Evolutionary conservation across 768 basidiomycete species (phyloP), one percentile per base, ranked within the genome.

Genomic region (Pholiota conissans): DNA sequence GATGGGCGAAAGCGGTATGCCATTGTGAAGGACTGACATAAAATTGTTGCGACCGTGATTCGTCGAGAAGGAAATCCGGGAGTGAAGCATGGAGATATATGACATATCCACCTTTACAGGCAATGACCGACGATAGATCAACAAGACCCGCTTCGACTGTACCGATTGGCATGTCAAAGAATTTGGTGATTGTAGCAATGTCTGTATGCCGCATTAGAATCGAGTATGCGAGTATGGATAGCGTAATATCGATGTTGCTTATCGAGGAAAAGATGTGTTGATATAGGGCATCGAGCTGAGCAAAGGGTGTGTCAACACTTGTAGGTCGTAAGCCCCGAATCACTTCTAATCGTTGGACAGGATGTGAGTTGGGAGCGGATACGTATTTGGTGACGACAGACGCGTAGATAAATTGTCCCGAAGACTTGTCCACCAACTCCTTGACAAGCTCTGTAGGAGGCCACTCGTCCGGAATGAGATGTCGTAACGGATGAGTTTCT

Each of bases 401-500:
- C 14, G 63, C 61, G 35, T 65, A 58, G 13, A 65, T 61, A 37
- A 60, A 62, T 37, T 62, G 63, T 10, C 58, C 59, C 2, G 63
- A 76, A 59, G 0, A 71, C 62, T 37, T 69, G 45, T 20, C 63
- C 52, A 24, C 58, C 5, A 55, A 60, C 69, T 2, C 70, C 70
- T 3, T 51, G 45, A n/a, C 57, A 32, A 45, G 65, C 16, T 50
- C 39, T 5, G 24, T 11, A 1, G 39, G 10, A 1, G 59, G 59
- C 59, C 59, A 60, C 4, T 11, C 5, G 3, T 29, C 10, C 7
- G 49, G 42, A 18, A 60, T 49, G 27, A 62, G 54, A 24, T 52
- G 40, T 10, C 34, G 26, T n/a, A 56, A 27, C 13, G 54, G 55
- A 26, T 60, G 59, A 13, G 50, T 52, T 18, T 9, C 45, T 30